Evolutionary conservation across 2,329 filamentous ascomycete genomes (phyloP).

Genomic region (Teratosphaeria pseudoeucalypti): DNA sequence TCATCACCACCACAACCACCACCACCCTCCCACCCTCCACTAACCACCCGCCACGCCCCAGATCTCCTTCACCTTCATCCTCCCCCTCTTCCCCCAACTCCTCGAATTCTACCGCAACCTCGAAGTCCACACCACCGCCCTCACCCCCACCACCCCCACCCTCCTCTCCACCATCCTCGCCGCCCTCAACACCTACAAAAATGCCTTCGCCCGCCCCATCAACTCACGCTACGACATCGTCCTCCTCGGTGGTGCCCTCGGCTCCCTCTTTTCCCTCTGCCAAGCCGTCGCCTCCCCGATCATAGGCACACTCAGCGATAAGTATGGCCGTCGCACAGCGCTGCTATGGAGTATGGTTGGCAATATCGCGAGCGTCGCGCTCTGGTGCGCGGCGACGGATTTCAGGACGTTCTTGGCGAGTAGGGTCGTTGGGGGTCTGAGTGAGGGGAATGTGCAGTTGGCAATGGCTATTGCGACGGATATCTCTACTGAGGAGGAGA

Average conservation of each 20-base stretch:
- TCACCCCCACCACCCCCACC: conserved; percentile 47
- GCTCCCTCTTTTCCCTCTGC: conserved; percentile 84
- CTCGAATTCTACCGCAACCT: conserved; percentile 90
- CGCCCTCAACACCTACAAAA: conserved; percentile 89
- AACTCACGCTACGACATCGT: conserved; percentile 97
- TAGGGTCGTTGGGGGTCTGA: conserved; percentile 80
- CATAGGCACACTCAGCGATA: conserved; percentile 81
- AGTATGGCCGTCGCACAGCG: conserved; percentile 74
- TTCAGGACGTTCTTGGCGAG: conserved; percentile 95
- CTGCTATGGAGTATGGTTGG: conserved; percentile 85
- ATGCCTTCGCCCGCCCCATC: conserved; percentile 81
- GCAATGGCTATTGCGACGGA: conserved; percentile 95
- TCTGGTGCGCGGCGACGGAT: conserved; percentile 89
- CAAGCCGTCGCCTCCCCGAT: conserved; percentile 87
- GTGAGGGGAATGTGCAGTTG: conserved; percentile 93
- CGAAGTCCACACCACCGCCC: conserved; percentile 51
- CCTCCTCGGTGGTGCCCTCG: conserved; percentile 81
- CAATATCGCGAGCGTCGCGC: conserved; percentile 82
- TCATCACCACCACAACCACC: neutral
- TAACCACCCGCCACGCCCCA: conserved; percentile 27
- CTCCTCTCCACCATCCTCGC: conserved; percentile 68
- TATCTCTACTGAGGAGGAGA: conserved; percentile 74
- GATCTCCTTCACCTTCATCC: conserved; percentile 98
- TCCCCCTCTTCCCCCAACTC: conserved; percentile 88
- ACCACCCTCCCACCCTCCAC: neutral